phyloP scores from a whole-genome alignment of 2,329 filamentous ascomycete species.

The Juglanconis oblonga region DNA sequence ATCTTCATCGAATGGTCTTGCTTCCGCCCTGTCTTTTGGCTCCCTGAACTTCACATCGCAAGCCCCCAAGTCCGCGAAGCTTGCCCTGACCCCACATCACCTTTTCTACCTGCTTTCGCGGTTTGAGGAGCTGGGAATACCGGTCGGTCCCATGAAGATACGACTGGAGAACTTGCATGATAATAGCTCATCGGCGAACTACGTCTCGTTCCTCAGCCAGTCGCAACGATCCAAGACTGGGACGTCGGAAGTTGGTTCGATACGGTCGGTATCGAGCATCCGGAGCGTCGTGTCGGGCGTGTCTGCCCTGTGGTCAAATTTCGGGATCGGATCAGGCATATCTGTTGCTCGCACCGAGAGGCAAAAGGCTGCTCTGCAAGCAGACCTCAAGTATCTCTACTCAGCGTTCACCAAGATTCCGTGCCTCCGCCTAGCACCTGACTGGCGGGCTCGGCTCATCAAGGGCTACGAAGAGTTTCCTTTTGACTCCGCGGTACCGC shows the following conservation, averaged over 20 bases:
- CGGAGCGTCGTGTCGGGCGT: constrained; percentile 97
- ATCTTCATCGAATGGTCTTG: constrained; percentile 71
- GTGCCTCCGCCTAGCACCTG: constrained; percentile 83
- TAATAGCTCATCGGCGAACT: constrained; percentile 81
- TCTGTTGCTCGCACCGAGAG: constrained; percentile 81
- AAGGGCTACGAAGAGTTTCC: constrained; percentile 96
- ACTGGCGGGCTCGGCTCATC: constrained; percentile 87
- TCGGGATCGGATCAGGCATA: constrained; percentile 78
- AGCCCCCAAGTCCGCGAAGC: constrained; percentile 81
- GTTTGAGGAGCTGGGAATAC: constrained; percentile 88
- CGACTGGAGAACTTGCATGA: constrained; percentile 92
- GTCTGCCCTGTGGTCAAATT: constrained; percentile 86
- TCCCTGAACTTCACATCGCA: constrained; percentile 82
- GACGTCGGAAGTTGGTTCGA: constrained; percentile 80
- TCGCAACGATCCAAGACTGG: constrained; percentile 76
- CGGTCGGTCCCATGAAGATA: constrained; percentile 94
- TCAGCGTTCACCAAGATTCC: constrained; percentile 98
- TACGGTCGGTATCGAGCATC: constrained; percentile 94
- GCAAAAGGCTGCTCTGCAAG: constrained; percentile 79
- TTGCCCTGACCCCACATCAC: constrained; percentile 92
- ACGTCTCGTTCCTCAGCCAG: constrained; percentile 90
- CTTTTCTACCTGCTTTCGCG: constrained; percentile 94
- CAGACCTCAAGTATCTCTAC: constrained; percentile 93
- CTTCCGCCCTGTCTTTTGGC: constrained; percentile 82
- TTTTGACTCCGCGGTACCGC: constrained; percentile 92